These are phyloP conservation scores for Mycena alexandri DNA, from an alignment of 768 basidiomycete species.

Conservation along the genomic window DNA sequence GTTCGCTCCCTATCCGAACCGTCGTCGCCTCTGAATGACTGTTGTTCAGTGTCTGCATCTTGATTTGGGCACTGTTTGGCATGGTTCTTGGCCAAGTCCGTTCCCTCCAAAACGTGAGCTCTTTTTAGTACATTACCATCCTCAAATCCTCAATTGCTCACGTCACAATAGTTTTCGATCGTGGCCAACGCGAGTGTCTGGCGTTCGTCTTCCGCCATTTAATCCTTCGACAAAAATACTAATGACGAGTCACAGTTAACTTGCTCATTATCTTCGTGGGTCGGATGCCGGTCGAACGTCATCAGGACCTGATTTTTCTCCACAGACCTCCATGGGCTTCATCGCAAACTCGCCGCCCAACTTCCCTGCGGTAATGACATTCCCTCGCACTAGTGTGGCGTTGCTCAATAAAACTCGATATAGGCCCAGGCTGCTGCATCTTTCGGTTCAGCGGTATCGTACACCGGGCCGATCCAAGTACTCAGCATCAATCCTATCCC, in stretches of 20 bases:
- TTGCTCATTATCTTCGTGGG: constrained; percentile 21
- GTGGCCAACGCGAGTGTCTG: constrained; percentile 24
- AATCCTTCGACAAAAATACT: constrained; percentile 8
- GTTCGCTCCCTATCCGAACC: constrained; percentile 8
- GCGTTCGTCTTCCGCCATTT: constrained; percentile 23
- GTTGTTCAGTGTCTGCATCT: constrained; percentile 15
- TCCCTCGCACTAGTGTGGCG: constrained; percentile 9
- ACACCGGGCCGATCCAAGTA: constrained; percentile 20
- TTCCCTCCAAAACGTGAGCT: constrained; percentile 18
- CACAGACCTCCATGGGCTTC: constrained; percentile 23
- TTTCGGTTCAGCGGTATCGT: constrained; percentile 18
- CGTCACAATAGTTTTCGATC: constrained; percentile 23
- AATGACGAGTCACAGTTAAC: constrained; percentile 20
- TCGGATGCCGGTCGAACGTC: constrained; percentile 14
- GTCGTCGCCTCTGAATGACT: constrained; percentile 9
- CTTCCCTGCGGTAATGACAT: constrained; percentile 17
- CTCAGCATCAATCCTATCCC: constrained; percentile 24
- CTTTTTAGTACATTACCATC: constrained; percentile 13
- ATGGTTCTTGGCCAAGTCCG: constrained; percentile 23
- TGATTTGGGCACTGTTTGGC: constrained; percentile 22
- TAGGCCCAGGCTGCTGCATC: constrained; percentile 20
- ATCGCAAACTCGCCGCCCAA: constrained; percentile 19
- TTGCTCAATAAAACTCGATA: constrained; percentile 14
- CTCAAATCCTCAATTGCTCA: constrained; percentile 14
- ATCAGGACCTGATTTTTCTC: constrained; percentile 13